These are phyloP conservation scores for Diatrype stigma DNA, from an alignment of 2,329 filamentous ascomycete species.

Conservation along the genomic window DNA sequence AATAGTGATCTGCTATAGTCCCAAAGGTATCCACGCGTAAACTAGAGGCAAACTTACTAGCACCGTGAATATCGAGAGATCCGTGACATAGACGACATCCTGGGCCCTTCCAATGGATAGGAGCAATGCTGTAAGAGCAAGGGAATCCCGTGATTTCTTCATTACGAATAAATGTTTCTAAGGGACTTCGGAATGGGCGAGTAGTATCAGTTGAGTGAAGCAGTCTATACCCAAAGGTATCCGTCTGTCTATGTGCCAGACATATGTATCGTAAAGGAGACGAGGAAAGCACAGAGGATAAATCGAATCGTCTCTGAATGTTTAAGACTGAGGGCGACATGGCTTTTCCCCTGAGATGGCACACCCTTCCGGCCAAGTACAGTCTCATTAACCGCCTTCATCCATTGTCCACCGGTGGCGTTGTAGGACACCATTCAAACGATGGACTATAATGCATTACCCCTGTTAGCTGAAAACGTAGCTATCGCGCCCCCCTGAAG, in stretches of 20 bases:
- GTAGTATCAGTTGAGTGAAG: neutral
- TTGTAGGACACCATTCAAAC: neutral
- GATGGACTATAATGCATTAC: slow-evolving; percentile 4
- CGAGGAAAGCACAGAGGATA: neutral
- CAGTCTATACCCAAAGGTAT: neutral
- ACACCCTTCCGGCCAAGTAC: neutral
- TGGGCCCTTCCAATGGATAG: slow-evolving; percentile 13
- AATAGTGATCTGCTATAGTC: too few relatives aligned
- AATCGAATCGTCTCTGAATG: neutral
- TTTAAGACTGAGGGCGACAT: neutral
- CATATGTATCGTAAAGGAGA: neutral
- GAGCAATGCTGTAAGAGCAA: slow-evolving; percentile 8
- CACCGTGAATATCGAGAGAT: slow-evolving; percentile 26
- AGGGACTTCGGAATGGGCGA: neutral
- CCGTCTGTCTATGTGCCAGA: too few relatives aligned
- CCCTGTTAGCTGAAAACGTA: slow-evolving; percentile 17
- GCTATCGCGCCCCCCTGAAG: too few relatives aligned
- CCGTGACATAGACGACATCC: slow-evolving; percentile 28
- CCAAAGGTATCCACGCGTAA: too few relatives aligned
- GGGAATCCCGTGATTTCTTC: neutral
- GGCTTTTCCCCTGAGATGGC: neutral
- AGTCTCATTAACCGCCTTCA: neutral
- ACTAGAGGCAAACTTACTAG: slow-evolving; percentile 20
- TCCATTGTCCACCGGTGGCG: neutral
- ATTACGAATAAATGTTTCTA: neutral